Percentiles rank a stretch among this genome's conserved stretches.
These are phyloP conservation scores for Syzygium malaccense DNA, from an alignment of 441 rosid genomes.

Conservation along the genomic window DNA sequence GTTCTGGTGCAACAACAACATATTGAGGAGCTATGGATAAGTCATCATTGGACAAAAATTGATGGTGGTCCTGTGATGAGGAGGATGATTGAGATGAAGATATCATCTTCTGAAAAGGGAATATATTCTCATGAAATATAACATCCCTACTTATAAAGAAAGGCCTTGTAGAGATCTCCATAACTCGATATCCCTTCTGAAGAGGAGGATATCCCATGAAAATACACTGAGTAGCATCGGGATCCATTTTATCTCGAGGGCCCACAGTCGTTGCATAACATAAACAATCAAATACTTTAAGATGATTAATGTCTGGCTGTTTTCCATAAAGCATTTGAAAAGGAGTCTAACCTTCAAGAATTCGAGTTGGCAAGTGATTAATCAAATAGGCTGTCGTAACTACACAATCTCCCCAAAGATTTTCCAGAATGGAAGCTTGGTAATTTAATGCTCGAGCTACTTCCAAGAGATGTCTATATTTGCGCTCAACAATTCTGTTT, in stretches of 20 bases:
- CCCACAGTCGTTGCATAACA: background rate
- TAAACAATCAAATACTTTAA: background rate
- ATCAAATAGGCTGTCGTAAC: background rate
- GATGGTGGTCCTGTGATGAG: background rate
- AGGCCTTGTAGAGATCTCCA: accelerated
- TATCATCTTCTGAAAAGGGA: background rate
- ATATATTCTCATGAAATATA: background rate
- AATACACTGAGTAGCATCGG: accelerated
- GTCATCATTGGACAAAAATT: background rate
- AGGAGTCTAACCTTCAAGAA: accelerated
- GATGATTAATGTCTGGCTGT: background rate
- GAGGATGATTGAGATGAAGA: background rate
- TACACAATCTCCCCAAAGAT: background rate
- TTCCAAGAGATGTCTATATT: background rate
- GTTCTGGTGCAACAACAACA: too few species aligned
- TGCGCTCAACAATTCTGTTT: too few species aligned
- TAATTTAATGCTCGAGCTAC: background rate
- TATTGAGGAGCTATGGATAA: background rate
- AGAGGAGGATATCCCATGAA: background rate
- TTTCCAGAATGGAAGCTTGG: background rate
- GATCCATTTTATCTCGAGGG: background rate
- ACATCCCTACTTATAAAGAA: background rate
- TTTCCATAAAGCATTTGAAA: background rate
- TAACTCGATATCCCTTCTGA: background rate
- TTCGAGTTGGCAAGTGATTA: background rate